phyloP scores from a whole-genome alignment of 148 eudicot species.

The Rhododendron griersonianum region DNA sequence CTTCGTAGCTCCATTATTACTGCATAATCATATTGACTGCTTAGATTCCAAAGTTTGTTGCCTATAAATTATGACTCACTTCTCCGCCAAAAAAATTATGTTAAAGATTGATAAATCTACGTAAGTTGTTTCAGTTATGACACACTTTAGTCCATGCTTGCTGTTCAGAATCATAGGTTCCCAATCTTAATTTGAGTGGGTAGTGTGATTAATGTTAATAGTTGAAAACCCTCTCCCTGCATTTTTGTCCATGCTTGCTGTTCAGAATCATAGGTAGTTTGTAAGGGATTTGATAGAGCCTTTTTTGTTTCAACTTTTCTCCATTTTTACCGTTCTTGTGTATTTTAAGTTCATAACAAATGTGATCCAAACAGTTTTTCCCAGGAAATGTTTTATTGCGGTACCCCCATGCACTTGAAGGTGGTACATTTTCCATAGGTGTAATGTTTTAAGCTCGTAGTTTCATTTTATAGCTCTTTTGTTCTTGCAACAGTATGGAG shows the following conservation, averaged over 20 bases:
- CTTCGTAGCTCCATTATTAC: neutral
- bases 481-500: conserved; percentile 64
- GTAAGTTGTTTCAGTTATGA: neutral
- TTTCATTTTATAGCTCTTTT: neutral
- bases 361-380: no score
- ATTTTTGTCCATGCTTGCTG: no score
- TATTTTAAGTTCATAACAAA: no score
- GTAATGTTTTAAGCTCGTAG: neutral
- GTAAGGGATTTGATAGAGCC: no score
- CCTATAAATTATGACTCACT: neutral
- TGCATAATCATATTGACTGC: neutral
- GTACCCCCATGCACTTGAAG: neutral
- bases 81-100: neutral
- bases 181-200: neutral
- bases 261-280: no score
- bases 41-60: neutral
- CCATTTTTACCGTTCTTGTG: no score
- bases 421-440: neutral
- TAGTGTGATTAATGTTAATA: neutral
- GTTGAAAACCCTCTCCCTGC: neutral
- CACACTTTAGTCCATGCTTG: neutral
- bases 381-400: neutral
- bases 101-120: neutral
- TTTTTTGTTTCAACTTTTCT: no score
- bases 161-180: neutral